phyloP scores from a whole-genome alignment of 2,329 filamentous ascomycete genomes.

The Exophiala sideris region DNA sequence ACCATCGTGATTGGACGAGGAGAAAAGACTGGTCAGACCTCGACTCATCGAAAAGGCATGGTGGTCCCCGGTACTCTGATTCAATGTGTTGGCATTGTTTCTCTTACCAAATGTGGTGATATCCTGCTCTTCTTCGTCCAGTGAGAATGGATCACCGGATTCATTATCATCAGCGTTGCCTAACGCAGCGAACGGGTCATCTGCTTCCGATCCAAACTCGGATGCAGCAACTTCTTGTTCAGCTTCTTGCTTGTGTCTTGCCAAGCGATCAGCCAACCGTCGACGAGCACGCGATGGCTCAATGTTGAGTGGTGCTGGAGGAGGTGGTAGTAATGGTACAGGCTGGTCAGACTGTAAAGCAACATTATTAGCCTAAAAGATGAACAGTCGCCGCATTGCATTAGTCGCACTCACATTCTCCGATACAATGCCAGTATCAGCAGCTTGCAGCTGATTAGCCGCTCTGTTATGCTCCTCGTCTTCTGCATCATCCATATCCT shows the following conservation, averaged over 20 bases:
- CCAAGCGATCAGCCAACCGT: conserved; percentile 83
- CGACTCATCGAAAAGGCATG: conserved; percentile 34
- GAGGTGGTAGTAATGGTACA: conserved; percentile 46
- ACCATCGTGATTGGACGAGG: conserved; percentile 6
- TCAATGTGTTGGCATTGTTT: conserved; percentile 18
- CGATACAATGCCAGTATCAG: conserved; percentile 40
- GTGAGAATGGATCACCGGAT: conserved; percentile 29
- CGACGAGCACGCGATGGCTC: conserved; percentile 81
- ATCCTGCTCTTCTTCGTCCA: conserved; percentile 30
- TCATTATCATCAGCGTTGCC: conserved; percentile 40
- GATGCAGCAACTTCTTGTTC: conserved; percentile 29
- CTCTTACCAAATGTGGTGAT: conserved; percentile 29
- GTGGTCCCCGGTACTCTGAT: conserved; percentile 20
- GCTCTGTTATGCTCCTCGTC: conserved; percentile 23
- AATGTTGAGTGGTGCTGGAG: conserved; percentile 78
- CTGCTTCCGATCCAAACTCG: conserved; percentile 30
- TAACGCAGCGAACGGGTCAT: conserved; percentile 32
- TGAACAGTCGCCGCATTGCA: conserved; percentile 32
- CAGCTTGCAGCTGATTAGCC: conserved; percentile 19
- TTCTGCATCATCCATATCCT: conserved; percentile 71
- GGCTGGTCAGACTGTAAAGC: conserved; percentile 37
- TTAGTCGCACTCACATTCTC: conserved; percentile 63
- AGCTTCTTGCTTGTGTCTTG: conserved; percentile 60
- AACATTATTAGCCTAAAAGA: conserved; percentile 46
- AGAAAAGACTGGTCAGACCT: conserved; percentile 28